Evolutionary conservation across 257 asterid genomes (phyloP).

Genomic region (Capsicum pubescens): DNA sequence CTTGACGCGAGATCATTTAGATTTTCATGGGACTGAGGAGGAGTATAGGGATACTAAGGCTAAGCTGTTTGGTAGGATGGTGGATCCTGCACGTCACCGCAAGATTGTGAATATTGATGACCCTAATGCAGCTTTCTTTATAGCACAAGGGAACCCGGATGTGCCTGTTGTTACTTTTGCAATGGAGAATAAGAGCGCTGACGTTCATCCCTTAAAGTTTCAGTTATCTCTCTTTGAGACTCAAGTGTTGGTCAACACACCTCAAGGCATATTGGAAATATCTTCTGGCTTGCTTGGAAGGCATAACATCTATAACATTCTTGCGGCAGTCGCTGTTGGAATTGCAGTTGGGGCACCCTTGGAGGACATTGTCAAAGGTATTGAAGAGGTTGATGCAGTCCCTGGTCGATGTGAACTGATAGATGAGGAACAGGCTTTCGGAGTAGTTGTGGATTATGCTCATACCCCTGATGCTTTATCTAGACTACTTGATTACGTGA

Average conservation of each 20-base stretch:
- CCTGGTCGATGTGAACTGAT: slow-evolving; percentile 98
- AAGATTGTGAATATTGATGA: slow-evolving; percentile 89
- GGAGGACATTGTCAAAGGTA: slow-evolving; percentile 96
- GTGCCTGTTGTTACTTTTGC: slow-evolving; percentile 92
- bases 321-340: slow-evolving; percentile 89
- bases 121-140: slow-evolving; percentile 71
- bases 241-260: slow-evolving; percentile 87
- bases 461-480: slow-evolving; percentile 85
- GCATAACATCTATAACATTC: slow-evolving; percentile 88
- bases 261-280: slow-evolving; percentile 88
- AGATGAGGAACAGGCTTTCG: slow-evolving; percentile 96
- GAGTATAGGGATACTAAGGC: slow-evolving; percentile 70
- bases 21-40: slow-evolving; percentile 73
- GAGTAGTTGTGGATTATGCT: slow-evolving; percentile 89
- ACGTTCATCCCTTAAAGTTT: slow-evolving; percentile 80
- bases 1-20: slow-evolving; percentile 69
- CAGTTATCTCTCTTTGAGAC: slow-evolving; percentile 92
- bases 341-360: slow-evolving; percentile 96
- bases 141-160: slow-evolving; percentile 70
- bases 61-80: slow-evolving; percentile 79
- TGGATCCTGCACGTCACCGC: slow-evolving; percentile 80
- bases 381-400: slow-evolving; percentile 95
- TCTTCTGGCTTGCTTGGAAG: slow-evolving; percentile 93
- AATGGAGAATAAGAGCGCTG: slow-evolving; percentile 86
- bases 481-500: slow-evolving; percentile 80